A percentile compares a stretch with the other conserved stretches of the same genome.
Evolutionary conservation across 345 rosid genomes (phyloP).

Genomic region (Turnera subulata): DNA sequence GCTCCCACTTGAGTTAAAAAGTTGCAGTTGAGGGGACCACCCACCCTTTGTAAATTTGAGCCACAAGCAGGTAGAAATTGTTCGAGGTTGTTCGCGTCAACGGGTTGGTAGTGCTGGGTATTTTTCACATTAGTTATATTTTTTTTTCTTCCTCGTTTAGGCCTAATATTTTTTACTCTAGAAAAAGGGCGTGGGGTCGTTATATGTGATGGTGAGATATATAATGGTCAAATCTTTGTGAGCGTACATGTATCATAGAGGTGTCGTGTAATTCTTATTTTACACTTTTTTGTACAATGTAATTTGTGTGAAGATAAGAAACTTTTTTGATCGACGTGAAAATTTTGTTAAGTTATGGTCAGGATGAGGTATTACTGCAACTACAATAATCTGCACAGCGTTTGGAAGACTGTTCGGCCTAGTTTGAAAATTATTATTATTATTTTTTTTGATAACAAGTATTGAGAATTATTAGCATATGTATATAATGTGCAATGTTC

Average conservation of each 20-base stretch:
- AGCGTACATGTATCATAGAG: conserved; percentile 52
- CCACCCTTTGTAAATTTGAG: conserved; percentile 49
- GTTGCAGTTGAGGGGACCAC: conserved; percentile 23
- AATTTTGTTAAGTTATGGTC: conserved; percentile 13
- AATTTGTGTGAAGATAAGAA: conserved; percentile 40
- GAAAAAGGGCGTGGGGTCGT: conserved; percentile 19
- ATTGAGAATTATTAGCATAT: no score
- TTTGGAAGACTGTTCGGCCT: no score
- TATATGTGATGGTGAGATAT: conserved; percentile 33
- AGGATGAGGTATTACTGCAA: not conserved
- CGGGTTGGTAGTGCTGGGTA: conserved; percentile 36
- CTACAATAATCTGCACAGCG: no score
- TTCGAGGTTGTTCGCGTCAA: conserved; percentile 16
- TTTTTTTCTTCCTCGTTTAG: conserved; percentile 22
- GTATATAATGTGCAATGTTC: no score
- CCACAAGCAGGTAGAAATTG: conserved; percentile 37
- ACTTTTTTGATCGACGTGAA: conserved; percentile 22
- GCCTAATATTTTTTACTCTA: conserved; percentile 9
- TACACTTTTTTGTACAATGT: conserved; percentile 34
- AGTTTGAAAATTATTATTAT: no score
- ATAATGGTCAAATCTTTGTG: conserved; percentile 19
- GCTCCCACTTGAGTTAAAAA: conserved; percentile 20
- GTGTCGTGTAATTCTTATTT: conserved; percentile 32
- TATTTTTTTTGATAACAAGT: no score
- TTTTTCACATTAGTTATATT: conserved; percentile 39